Evolutionary conservation across 1,139 yeast species (phyloP).

Genomic region (Magnusiomyces sp.): DNA sequence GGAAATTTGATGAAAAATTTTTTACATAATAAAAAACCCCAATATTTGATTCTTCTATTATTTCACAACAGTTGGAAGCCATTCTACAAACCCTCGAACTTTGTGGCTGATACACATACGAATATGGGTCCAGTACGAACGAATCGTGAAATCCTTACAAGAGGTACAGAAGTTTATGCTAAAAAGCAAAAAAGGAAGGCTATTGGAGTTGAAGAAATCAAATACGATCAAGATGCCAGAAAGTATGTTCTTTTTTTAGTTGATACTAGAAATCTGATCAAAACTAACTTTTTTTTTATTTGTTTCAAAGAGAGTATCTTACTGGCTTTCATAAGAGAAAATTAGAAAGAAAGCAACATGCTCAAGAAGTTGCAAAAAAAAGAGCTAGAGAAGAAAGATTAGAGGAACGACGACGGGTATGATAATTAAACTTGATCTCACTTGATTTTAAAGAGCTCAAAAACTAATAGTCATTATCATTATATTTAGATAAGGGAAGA

Average conservation of each 20-base stretch:
- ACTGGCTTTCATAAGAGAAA: slow-evolving; percentile 96
- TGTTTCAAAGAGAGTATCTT: slow-evolving; percentile 48
- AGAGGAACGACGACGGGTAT: slow-evolving; percentile 58
- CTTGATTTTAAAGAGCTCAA: slow-evolving; percentile 15
- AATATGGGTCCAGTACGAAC: slow-evolving; percentile 14
- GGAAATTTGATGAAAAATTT: background rate
- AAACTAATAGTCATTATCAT: background rate
- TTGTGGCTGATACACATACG: background rate
- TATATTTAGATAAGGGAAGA: slow-evolving; percentile 11
- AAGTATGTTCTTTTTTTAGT: slow-evolving; percentile 25
- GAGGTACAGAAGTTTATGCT: slow-evolving; percentile 76
- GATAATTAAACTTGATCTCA: background rate
- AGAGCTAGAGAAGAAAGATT: slow-evolving; percentile 63
- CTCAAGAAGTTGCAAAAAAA: slow-evolving; percentile 64
- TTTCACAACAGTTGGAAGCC: background rate
- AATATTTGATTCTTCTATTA: background rate
- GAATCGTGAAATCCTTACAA: slow-evolving; percentile 75
- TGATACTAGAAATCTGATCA: background rate
- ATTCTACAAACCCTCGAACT: background rate
- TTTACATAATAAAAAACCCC: background rate
- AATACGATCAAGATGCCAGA: slow-evolving; percentile 67
- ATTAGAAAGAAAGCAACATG: slow-evolving; percentile 77
- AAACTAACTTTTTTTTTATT: slow-evolving; percentile 2
- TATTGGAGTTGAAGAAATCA: slow-evolving; percentile 70
- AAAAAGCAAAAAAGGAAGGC: slow-evolving; percentile 48